phyloP scores from a whole-genome alignment of 2,329 filamentous ascomycete species.

The Mycosphaerelloides madeirae region DNA sequence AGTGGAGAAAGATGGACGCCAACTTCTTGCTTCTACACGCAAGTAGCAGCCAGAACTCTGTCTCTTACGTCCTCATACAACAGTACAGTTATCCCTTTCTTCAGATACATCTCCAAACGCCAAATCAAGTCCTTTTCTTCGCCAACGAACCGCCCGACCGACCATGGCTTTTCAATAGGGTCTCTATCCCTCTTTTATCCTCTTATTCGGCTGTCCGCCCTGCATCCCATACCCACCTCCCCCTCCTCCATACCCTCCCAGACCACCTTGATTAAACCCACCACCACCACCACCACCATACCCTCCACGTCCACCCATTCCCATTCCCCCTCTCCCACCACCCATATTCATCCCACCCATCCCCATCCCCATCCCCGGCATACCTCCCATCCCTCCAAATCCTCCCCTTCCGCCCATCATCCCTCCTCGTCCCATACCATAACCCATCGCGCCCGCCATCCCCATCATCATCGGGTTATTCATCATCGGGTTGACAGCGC shows the following conservation, averaged over 20 bases:
- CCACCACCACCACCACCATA: constrained; percentile 8
- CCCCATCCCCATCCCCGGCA: constrained; percentile 37
- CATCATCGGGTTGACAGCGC: constrained; percentile 26
- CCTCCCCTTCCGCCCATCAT: constrained; percentile 9
- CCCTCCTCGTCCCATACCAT: constrained; percentile 25
- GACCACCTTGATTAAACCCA: constrained; percentile 15
- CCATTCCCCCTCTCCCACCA: constrained; percentile 52
- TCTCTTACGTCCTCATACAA: no score
- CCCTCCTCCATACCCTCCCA: constrained; percentile 6
- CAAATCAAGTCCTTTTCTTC: no score
- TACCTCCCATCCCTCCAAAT: constrained; percentile 21
- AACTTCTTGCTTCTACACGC: no score
- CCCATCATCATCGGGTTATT: constrained; percentile 44
- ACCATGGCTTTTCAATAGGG: neutral
- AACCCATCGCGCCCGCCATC: constrained; percentile 39
- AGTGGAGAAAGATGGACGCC: no score
- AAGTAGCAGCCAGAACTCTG: no score
- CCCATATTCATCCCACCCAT: constrained; percentile 47
- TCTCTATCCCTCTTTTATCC: constrained; percentile 9
- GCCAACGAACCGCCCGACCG: no score
- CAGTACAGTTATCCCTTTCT: neutral
- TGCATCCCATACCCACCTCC: constrained; percentile 9
- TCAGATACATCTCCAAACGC: neutral
- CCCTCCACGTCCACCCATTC: constrained; percentile 25
- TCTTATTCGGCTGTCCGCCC: constrained; percentile 20